phyloP scores from a whole-genome alignment of 108 stramenopile genomes.

The Cyclostephanos tholiformis region DNA sequence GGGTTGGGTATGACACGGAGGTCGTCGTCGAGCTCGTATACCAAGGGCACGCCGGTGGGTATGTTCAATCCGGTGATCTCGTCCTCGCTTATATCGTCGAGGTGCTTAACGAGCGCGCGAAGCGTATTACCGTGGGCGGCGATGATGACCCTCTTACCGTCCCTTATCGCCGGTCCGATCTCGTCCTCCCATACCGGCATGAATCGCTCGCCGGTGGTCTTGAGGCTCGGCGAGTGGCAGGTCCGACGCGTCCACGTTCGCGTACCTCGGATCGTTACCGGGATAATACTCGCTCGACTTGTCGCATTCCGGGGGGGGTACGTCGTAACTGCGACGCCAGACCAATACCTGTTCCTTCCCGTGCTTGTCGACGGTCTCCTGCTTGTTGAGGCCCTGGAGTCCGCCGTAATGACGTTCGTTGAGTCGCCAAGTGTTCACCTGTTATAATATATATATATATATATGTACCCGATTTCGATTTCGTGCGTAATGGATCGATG shows the following conservation, averaged over 20 bases:
- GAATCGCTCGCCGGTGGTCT: constrained; percentile 93
- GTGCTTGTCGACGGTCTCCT: constrained; percentile 95
- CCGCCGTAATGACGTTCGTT: constrained; percentile 96
- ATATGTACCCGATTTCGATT: too few species aligned
- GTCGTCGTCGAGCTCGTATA: constrained; percentile 93
- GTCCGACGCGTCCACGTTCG: constrained; percentile 64
- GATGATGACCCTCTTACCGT: constrained; percentile 94
- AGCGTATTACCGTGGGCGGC: constrained; percentile 99
- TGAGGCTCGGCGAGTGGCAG: constrained; percentile 88
- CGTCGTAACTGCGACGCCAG: constrained; percentile 95
- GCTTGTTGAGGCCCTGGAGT: constrained; percentile 96
- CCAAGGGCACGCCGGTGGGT: constrained; percentile 95
- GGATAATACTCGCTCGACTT: constrained; percentile 79
- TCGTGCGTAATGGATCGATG: too few species aligned
- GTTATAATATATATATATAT: too few species aligned
- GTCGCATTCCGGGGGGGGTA: constrained; percentile 91
- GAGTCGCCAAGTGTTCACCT: constrained; percentile 78
- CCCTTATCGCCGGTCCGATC: constrained; percentile 88
- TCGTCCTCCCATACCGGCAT: constrained; percentile 90
- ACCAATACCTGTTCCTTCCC: constrained; percentile 95
- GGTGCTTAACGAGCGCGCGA: constrained; percentile 97
- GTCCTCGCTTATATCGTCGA: constrained; percentile 94
- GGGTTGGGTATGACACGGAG: constrained; percentile 88
- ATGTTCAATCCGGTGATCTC: constrained; percentile 96
- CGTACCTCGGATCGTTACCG: constrained; percentile 89